Evolutionary conservation across 202 grass and related monocot genomes (phyloP), one percentile per base, ranked within the genome.

Genomic region (Brachypodium distachyon): DNA sequence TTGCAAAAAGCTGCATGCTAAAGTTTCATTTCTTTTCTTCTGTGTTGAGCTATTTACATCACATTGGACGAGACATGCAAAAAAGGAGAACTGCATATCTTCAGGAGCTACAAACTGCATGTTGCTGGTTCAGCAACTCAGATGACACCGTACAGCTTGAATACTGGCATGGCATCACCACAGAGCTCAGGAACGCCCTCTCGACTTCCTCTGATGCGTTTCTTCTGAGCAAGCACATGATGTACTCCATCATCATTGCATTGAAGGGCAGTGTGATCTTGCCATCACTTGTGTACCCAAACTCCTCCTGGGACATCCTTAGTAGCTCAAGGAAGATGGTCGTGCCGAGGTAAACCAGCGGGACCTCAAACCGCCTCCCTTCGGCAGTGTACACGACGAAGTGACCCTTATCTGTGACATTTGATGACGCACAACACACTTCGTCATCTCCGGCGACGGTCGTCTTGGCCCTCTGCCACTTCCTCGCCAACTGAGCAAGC

Each of bases 401-500:
- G 7, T 81, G 85, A 2, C 85, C 82, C 79, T 80, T 88, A 28
- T 69, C 64, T 25, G 84, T 53, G 2, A 85, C 36, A 4, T 36
- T 5, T 12, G 61, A 40, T 0, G 33, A 65, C 17, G 67, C 67
- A 12, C 67, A 75, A 63, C 74, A 76, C 55, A 48, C 7, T 10
- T 74, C 22, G 7, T 54, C 39, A 1, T 82, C 64, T 39, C 21
- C 11, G 59, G 44, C 6, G 59, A 37, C 12, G 1, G 37, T 0
- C 18, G 9, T 27, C 21, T 87, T 77, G 61, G 18, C 39, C 44
- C 28, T 71, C 23, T 85, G 78, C 85, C 78, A 92, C 22, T 86
- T 92, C 49, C 53, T 90, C 57, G 67, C 81, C 58, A 90, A 67
- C 66, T 93, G 72, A 59, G 56, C 58, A 64, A 89, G 59, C 27